phyloP scores from a whole-genome alignment of 352 stramenopile genomes.

The Phytopythium kandeliae region DNA sequence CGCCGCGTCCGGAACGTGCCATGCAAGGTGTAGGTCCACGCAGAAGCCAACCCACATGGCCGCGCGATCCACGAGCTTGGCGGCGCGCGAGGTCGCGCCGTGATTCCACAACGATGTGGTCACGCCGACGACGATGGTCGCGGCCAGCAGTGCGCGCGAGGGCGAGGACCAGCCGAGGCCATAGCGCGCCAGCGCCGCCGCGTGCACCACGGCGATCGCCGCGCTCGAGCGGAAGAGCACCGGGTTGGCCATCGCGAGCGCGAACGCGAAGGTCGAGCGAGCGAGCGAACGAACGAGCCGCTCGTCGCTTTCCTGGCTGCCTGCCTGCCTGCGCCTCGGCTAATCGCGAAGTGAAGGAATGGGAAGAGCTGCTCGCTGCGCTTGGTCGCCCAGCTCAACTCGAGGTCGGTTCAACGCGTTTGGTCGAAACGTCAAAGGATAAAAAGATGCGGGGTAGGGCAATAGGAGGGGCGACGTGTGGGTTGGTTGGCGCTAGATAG shows the following conservation, averaged over 20 bases:
- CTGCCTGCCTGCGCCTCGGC: not conserved
- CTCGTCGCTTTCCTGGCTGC: no score
- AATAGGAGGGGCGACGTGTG: not conserved
- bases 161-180: conserved; percentile 1
- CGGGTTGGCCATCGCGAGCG: conserved; percentile 8
- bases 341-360: not conserved
- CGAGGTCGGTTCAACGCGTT: no score
- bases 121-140: conserved; percentile 10
- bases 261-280: not conserved
- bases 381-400: not conserved
- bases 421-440: no score
- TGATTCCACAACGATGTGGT: conserved; percentile 16
- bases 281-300: no score
- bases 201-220: conserved; percentile 8
- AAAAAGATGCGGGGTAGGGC: not conserved
- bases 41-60: conserved; percentile 16
- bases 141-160: conserved; percentile 5
- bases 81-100: conserved; percentile 5
- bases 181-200: conserved; percentile 1
- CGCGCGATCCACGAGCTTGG: conserved; percentile 8
- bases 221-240: conserved; percentile 14
- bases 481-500: no score
- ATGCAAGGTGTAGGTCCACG: conserved; percentile 9
- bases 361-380: not conserved
- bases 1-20: conserved; percentile 6